A percentile compares a stretch with the other conserved stretches of the same genome.
These are phyloP conservation scores for Collybiopsis luxurians DNA, from an alignment of 768 basidiomycete species.

Conservation along the genomic window DNA sequence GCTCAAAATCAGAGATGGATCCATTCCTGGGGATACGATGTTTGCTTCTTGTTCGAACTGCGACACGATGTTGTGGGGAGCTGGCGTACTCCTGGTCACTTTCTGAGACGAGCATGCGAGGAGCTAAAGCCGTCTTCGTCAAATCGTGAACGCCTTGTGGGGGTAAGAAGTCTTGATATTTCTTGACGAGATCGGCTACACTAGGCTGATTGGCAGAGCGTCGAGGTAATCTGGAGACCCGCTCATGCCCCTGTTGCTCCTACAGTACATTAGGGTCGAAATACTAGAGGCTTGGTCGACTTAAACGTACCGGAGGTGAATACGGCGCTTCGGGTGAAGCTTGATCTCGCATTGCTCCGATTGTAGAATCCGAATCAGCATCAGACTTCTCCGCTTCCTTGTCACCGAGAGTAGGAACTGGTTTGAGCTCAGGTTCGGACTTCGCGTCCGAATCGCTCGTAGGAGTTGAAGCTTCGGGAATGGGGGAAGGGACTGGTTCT, in stretches of 20 bases:
- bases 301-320: conserved; percentile 23
- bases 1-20: conserved; percentile 84
- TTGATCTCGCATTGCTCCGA: conserved; percentile 45
- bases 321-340: conserved; percentile 15
- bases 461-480: background rate
- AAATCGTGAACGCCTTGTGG: conserved; percentile 71
- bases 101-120: conserved; percentile 63
- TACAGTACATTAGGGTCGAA: conserved; percentile 3
- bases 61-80: conserved; percentile 32
- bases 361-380: conserved; percentile 82
- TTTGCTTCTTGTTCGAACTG: conserved; percentile 45
- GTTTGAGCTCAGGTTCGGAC: background rate
- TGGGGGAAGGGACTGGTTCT: conserved; percentile 13
- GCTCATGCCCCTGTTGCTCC: conserved; percentile 24
- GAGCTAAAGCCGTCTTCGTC: conserved; percentile 66
- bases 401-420: background rate
- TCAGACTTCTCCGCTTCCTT: conserved; percentile 44
- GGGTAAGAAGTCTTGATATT: conserved; percentile 76
- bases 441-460: conserved; percentile 6
- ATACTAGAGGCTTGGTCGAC: background rate
- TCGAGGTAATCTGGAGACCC: conserved; percentile 62
- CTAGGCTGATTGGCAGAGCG: conserved; percentile 53
- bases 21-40: conserved; percentile 48
- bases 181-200: conserved; percentile 84
- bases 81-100: conserved; percentile 71